Evolutionary conservation across 768 basidiomycete genomes (phyloP).

Genomic region (Collybiopsis luxurians): DNA sequence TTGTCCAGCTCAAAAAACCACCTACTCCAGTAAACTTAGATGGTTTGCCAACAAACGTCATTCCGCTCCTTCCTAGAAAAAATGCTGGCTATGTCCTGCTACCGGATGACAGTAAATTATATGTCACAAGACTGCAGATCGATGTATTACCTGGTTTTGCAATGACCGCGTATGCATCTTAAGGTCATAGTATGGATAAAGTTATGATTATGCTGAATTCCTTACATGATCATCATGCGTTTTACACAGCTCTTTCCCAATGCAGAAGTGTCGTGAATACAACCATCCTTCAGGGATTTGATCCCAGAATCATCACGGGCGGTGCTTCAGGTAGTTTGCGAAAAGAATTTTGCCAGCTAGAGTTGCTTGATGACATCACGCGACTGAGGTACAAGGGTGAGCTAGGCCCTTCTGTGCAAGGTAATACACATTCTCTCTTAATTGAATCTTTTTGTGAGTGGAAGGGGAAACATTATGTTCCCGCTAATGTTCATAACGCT

Average conservation of each 20-base stretch:
- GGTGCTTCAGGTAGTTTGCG: constrained; percentile 10
- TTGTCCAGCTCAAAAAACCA: constrained; percentile 23
- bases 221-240: constrained; percentile 19
- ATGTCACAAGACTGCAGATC: constrained; percentile 19
- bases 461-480: not conserved
- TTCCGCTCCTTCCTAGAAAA: constrained; percentile 19
- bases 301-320: constrained; percentile 10
- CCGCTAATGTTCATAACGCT: not conserved
- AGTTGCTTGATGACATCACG: constrained; percentile 25
- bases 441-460: not conserved
- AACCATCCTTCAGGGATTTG: constrained; percentile 17
- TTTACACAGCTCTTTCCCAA: constrained; percentile 28
- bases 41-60: constrained; percentile 26
- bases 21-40: constrained; percentile 19
- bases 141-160: constrained; percentile 25
- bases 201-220: constrained; percentile 26
- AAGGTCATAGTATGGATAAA: constrained; percentile 23
- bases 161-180: constrained; percentile 31
- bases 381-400: not conserved
- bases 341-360: constrained; percentile 19
- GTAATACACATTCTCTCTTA: not conserved
- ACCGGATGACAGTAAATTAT: constrained; percentile 16
- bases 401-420: not conserved
- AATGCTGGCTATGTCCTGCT: constrained; percentile 10
- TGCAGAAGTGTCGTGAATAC: constrained; percentile 19